Conservation (phyloP, 257 asterid genomes). For the Coffea canephora region DNA sequence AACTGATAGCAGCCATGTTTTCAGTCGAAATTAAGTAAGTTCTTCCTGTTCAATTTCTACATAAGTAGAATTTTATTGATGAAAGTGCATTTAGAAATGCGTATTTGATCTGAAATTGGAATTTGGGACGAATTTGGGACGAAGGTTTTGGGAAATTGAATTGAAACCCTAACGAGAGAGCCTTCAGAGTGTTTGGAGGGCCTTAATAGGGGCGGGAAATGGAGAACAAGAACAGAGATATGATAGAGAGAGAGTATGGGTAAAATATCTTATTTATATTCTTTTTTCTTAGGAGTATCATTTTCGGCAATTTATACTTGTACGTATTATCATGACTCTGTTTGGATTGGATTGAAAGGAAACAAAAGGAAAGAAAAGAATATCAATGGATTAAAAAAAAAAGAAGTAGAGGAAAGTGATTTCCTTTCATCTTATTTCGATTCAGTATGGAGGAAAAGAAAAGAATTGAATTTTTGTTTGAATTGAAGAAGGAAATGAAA, state of each 20-base stretch:
- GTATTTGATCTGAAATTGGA: background rate
- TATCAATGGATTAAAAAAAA: too few relatives aligned
- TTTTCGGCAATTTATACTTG: background rate
- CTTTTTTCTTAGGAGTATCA: background rate
- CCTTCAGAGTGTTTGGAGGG: background rate
- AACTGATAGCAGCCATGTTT: slow-evolving; percentile 52
- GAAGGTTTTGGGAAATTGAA: background rate
- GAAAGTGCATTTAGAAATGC: background rate
- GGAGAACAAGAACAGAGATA: background rate
- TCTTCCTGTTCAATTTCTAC: background rate
- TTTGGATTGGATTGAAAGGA: too few relatives aligned
- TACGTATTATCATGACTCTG: too few relatives aligned
- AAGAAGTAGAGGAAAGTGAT: too few relatives aligned
- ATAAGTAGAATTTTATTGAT: too few relatives aligned
- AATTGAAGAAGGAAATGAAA: too few relatives aligned
- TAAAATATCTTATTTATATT: background rate
- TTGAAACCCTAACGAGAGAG: background rate
- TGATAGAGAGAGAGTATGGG: background rate
- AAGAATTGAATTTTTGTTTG: too few relatives aligned
- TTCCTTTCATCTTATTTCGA: too few relatives aligned
- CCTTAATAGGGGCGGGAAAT: slow-evolving; percentile 15
- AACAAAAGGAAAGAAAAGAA: too few relatives aligned
- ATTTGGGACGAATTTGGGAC: too few relatives aligned
- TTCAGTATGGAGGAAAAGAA: too few relatives aligned
- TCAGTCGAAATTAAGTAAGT: background rate